Percentiles rank a stretch among this genome's conserved stretches.
Evolutionary conservation across 179 eudicot species (phyloP).

Genomic region (Vitellaria paradoxa): DNA sequence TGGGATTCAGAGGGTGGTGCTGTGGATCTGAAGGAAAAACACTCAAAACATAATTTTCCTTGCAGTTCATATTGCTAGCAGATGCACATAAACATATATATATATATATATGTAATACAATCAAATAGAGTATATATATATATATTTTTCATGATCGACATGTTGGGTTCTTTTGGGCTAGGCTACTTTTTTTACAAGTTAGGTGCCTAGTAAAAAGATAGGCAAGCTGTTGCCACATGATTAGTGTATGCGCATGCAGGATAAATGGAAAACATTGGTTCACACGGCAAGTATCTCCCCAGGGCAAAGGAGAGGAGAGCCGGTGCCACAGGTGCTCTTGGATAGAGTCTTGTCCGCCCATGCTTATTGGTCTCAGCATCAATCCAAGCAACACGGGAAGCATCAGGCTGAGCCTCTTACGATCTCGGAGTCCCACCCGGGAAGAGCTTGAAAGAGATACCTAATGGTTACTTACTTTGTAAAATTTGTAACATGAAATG

Average conservation of each 20-base stretch:
- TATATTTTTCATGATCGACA: too few relatives aligned
- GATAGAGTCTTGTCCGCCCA: constrained; percentile 86
- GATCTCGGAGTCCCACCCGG: constrained; percentile 27
- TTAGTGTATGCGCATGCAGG: constrained; percentile 35
- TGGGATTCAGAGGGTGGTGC: not conserved
- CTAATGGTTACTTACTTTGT: constrained; percentile 25
- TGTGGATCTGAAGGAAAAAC: not conserved
- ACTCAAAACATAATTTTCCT: not conserved
- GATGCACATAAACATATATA: not conserved
- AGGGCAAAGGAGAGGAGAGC: constrained; percentile 95
- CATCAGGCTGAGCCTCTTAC: constrained; percentile 38
- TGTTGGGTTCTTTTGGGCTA: constrained; percentile 36
- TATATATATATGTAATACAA: too few relatives aligned
- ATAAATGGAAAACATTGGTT: constrained; percentile 97
- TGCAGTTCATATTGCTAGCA: not conserved
- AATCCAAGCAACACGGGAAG: constrained; percentile 71
- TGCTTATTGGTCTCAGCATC: constrained; percentile 85
- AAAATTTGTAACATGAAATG: constrained; percentile 16
- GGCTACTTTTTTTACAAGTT: not conserved
- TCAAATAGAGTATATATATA: too few relatives aligned
- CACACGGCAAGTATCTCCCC: constrained; percentile 96
- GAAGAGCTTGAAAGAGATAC: constrained; percentile 29
- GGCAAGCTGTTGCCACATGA: not conserved
- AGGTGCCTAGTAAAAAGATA: not conserved
- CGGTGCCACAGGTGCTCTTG: constrained; percentile 86